Evolutionary conservation across 2,329 filamentous ascomycete species (phyloP).

Genomic region (Paraphaeosphaeria sporulosa): DNA sequence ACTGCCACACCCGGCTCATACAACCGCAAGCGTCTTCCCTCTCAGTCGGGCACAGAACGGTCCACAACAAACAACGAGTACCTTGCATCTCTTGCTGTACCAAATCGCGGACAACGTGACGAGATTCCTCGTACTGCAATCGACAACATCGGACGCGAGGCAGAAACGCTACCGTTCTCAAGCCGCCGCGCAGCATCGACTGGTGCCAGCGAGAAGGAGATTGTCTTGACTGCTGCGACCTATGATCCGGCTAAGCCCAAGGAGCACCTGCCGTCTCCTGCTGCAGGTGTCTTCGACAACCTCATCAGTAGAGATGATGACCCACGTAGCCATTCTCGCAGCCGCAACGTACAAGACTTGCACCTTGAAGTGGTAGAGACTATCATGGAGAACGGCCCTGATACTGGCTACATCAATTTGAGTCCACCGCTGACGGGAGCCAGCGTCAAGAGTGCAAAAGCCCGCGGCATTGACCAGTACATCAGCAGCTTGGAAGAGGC

Average conservation of each 20-base stretch:
- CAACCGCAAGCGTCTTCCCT: conserved; percentile 70
- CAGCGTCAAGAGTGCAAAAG: conserved; percentile 65
- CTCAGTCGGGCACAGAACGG: conserved; percentile 41
- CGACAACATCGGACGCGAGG: conserved; percentile 50
- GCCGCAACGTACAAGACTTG: conserved; percentile 79
- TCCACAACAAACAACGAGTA: conserved; percentile 41
- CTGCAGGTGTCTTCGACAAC: conserved; percentile 68
- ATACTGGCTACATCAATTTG: conserved; percentile 58
- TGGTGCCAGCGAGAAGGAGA: conserved; percentile 65
- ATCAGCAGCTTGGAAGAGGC: conserved; percentile 86
- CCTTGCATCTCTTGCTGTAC: conserved; percentile 45
- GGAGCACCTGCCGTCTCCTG: conserved; percentile 68
- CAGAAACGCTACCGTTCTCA: conserved; percentile 51
- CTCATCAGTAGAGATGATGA: conserved; percentile 69
- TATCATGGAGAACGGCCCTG: conserved; percentile 43
- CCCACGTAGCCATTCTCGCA: conserved; percentile 74
- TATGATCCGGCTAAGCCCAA: conserved; percentile 40
- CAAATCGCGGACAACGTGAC: conserved; percentile 43
- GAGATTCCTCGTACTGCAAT: conserved; percentile 44
- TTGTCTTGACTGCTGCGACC: conserved; percentile 49
- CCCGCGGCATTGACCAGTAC: conserved; percentile 79
- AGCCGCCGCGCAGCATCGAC: conserved; percentile 47
- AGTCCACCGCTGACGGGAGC: conserved; percentile 53
- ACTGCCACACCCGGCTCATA: conserved; percentile 68
- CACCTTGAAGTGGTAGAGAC: conserved; percentile 56